Percentiles rank a stretch among this genome's conserved stretches.
Conservation (phyloP, 1,284 basidiomycete genomes). For the Flammula alnicola region DNA sequence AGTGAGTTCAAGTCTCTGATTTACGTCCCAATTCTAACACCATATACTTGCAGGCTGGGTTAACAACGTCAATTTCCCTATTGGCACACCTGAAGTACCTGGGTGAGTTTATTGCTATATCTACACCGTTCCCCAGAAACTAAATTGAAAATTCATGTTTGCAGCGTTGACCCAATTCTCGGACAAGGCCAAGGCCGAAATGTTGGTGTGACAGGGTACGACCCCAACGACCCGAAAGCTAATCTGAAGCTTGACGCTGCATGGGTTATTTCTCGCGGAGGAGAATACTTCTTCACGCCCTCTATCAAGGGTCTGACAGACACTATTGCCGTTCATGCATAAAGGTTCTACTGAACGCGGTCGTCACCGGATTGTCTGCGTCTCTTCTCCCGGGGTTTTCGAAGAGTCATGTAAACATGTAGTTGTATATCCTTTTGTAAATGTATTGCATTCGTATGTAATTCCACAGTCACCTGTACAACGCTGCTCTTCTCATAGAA, state of each 20-base stretch:
- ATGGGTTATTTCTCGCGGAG: conserved; percentile 43
- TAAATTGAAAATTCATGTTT: neutral
- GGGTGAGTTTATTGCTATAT: conserved; percentile 32
- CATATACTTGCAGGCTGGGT: conserved; percentile 31
- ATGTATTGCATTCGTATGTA: too few species aligned
- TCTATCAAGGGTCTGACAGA: conserved; percentile 41
- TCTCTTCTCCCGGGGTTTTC: too few species aligned
- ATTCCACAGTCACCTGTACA: too few species aligned
- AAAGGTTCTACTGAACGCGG: too few species aligned
- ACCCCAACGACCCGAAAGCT: conserved; percentile 38
- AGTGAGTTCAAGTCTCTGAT: conserved; percentile 28
- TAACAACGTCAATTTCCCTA: conserved; percentile 35
- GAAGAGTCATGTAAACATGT: too few species aligned
- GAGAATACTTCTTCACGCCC: conserved; percentile 46
- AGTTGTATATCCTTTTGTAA: too few species aligned
- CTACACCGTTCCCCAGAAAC: neutral
- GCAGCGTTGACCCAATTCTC: conserved; percentile 48
- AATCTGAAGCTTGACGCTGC: conserved; percentile 29
- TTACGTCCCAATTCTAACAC: neutral
- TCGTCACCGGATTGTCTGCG: too few species aligned
- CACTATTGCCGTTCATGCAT: conserved; percentile 18
- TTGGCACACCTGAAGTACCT: conserved; percentile 26
- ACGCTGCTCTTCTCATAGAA: too few species aligned
- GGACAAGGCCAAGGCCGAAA: conserved; percentile 44
- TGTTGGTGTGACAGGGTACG: conserved; percentile 38